Evolutionary conservation across 108 stramenopile genomes (phyloP), one percentile per base, ranked within the genome.

Genomic region (Skeletonema costatum): DNA sequence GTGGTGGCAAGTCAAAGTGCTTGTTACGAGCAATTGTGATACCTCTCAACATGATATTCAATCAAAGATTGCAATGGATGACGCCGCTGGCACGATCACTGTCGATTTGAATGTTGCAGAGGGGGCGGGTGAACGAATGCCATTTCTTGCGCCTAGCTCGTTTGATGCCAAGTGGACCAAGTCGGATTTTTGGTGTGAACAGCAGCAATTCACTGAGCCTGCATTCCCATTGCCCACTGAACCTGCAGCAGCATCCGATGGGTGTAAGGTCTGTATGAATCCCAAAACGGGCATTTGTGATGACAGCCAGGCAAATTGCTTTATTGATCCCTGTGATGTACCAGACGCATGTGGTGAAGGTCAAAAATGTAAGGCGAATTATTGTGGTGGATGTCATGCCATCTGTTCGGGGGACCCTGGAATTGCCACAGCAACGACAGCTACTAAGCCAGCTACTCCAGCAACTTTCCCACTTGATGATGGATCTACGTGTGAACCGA

Each of bases 21-120:
- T 78, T 2, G 71, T 85, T 10, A 85, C 81, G 0, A 73, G 71
- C 35, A 60, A 85, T 71, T 85, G 84, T 63, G 64, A 76, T 36
- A 66, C 84, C 0, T 46, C 51, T 16, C 66, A 82, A 30, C 79
- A 78, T 5, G 53, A 17, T 6, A 32, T 76, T 4, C 31, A 64
- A 31, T 74, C 83, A 14, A 48, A 36, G 13, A 66, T 83, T 9
- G 33, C n/a, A 3, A 50, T 71, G 2, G 68, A 51, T 51, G 60
- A 62, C 13, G 31, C 68, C 10, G 19, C 68, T 51, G 62, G 32
- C 68, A 64, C n/a, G 1, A 32, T 62, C 58, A 31, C 58, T 58
- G 63, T 64, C 9, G 1, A 38, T 30, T 6, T 64, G 33, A 8
- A 10, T 12, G 17, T 19, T 19, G 63, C 8, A 5, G 63, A 39